Percentiles rank a stretch among this genome's conserved stretches.
Conservation (phyloP, 129 eudicot species). For the Logfia minima region DNA sequence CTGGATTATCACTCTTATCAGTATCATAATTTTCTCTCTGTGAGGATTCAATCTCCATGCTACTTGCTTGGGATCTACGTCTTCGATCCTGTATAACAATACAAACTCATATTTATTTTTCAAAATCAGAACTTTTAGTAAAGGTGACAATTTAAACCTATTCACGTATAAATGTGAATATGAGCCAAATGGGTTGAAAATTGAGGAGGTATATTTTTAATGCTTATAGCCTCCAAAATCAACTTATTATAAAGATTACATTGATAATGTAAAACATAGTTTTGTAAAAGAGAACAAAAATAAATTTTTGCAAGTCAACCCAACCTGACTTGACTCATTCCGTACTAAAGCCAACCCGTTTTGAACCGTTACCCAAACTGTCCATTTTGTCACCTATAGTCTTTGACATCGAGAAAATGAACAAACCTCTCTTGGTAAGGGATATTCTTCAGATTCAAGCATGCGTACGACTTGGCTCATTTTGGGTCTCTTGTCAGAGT, state of each 20-base stretch:
- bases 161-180: not conserved
- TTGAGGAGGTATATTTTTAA: not conserved
- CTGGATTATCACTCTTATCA: constrained; percentile 79
- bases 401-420: not conserved
- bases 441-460: constrained; percentile 94
- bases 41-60: constrained; percentile 62
- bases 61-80: constrained; percentile 67
- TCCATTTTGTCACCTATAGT: not conserved
- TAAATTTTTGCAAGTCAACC: not conserved
- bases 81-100: constrained; percentile 68
- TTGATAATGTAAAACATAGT: not conserved
- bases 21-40: constrained; percentile 78
- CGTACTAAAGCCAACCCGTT: not conserved
- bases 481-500: constrained; percentile 79
- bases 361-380: not conserved
- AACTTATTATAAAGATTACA: not conserved
- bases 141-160: not conserved
- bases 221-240: not conserved
- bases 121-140: not conserved
- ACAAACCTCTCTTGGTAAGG: constrained; percentile 86
- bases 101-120: not conserved
- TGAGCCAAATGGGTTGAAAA: not conserved
- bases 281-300: not conserved
- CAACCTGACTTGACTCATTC: not conserved
- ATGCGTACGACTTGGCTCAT: constrained; percentile 89